Base-by-base conservation (phyloP, 2,329 filamentous ascomycete genomes). In the Fusarium sp. region DNA sequence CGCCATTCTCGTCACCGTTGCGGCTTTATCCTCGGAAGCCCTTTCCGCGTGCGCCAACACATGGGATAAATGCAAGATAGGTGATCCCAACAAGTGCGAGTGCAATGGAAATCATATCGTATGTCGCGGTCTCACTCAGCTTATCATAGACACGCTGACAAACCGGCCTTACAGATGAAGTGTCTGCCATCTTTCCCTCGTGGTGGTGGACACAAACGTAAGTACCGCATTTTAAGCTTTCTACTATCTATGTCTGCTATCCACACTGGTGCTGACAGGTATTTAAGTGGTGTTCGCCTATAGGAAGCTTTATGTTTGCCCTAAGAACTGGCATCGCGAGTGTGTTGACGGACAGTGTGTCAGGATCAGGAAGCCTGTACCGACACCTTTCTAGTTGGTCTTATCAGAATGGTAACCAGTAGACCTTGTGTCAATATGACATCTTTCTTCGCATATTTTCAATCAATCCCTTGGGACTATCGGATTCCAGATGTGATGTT, bases 11-110 rank as follows among this genome's bases (percentile, higher is more conserved):
- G n/a, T 62, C 11, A 13, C 48, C 12, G 1, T 62, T 5, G 16
- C 14, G 2, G 28, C 58, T 2, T 42, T 62, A 12, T 62, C 60
- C 1, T n/a, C 58, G 1, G 48, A 48, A 30, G 48, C 48, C 2
- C 2, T 62, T 21, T 60, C 30, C 2, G 30, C 60, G 3, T 62
- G 60, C 8, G 48, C 46, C 21, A 62, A 42, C 7, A 16, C 44
- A 2, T 43, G 48, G 11, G 28, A 62, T 11, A 21, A 19, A 18
- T 62, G 60, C 42, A 3, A 62, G 13, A 43, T 21, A 12, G 60
- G 58, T 1, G 58, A 46, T 4, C 26, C 58, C 0, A 37, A 48
- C 10, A 23, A 43, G 4, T 62, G 60, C 23, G n/a, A 62, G 11
- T 62, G 60, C 2, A 21, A 43, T 21, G 48, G 48, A 2, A 39